Evolutionary conservation across 2,329 filamentous ascomycete species (phyloP), one percentile per base, ranked within the genome.

Genomic region (Alternaria sp.): DNA sequence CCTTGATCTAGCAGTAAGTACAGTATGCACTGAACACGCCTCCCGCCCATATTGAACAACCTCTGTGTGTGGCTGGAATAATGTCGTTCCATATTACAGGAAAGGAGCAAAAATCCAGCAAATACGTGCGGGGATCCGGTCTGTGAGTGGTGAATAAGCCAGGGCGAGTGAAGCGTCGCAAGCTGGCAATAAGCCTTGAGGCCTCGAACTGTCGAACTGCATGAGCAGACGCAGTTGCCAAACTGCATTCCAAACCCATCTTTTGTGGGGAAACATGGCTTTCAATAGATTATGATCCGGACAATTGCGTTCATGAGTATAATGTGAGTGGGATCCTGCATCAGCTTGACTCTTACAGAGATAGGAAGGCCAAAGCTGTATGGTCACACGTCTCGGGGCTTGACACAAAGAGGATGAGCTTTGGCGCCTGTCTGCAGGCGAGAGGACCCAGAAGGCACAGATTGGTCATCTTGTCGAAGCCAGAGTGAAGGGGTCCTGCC

Each of bases 401-500:
- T 59, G 58, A 69, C 62, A 61, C 56, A 53, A 49, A 61, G 57
- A 52, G 49, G 52, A 65, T 54, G 43, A 60, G 53, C 32, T 52
- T 30, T 44, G 46, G 56, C 58, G 55, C 53, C 57, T 69, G 71
- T 72, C 74, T 77, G 68, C 66, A 63, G 66, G 51, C 62, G 58
- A 52, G 50, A 61, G 65, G 67, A 59, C 57, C 62, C 56, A 64
- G 61, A 59, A 58, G 53, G 58, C 60, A 57, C 67, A 65, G 67
- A 70, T 65, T 61, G 49, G 21, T 52, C 49, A 56, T 56, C 59
- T 54, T 60, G 59, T 66, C 55, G 53, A 47, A 54, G 53, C 51
- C 57, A 67, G 59, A 67, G 67, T 71, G 70, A 73, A 73, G 71
- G 70, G 71, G 68, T 67, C 68, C 63, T 70, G 68, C 73, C 70